Evolutionary conservation across 2,329 filamentous ascomycete species (phyloP), one percentile per base, ranked within the genome.

Genomic region (Leptoxyphium fumago): DNA sequence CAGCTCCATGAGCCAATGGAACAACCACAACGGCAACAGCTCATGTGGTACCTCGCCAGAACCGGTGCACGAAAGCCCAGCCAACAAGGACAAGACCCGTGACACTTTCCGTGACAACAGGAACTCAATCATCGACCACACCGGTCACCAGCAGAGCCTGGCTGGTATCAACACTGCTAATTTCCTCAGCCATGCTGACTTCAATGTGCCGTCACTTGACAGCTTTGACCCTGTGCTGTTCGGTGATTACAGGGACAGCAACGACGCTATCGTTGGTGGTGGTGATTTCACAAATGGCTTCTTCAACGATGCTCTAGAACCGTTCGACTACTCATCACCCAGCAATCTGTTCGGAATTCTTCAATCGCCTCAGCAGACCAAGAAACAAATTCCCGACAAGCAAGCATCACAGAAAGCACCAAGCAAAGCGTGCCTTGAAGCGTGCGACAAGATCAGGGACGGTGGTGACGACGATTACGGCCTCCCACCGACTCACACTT

Each of bases 141-240:
- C 50, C 39, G 45, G 39, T 36, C 45, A 45, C 41, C n/a, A 43
- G 49, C 40, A 48, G 49, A 14, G 11, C 13, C 17, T 18, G 11
- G 13, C 13, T 5, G 18, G 18, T 40, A 40, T 17, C 38, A 40
- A 40, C 38, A 40, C 13, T 4, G 38, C 38, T 13, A 13, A 17
- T 13, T 47, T 48, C 4, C 48, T 43, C 10, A 50, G 45, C 10
- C 53, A 53, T 39, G 44, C 46, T n/a, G 53, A 57, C 36, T 56
- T 48, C 48, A 54, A 41, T 36, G 46, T 53, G 9, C 53, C 54
- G 11, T 52, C 55, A 7, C 69, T 91, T 41, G 74, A 79, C 34
- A 80, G 82, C 54, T 95, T 96, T 55, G 88, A 96, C 49, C 89
- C 91, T 0, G 79, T 91, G 44, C 71, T 96, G 4, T 96, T 95